phyloP scores from a whole-genome alignment of 1,284 basidiomycete genomes.

The Trichosporon sp. region DNA sequence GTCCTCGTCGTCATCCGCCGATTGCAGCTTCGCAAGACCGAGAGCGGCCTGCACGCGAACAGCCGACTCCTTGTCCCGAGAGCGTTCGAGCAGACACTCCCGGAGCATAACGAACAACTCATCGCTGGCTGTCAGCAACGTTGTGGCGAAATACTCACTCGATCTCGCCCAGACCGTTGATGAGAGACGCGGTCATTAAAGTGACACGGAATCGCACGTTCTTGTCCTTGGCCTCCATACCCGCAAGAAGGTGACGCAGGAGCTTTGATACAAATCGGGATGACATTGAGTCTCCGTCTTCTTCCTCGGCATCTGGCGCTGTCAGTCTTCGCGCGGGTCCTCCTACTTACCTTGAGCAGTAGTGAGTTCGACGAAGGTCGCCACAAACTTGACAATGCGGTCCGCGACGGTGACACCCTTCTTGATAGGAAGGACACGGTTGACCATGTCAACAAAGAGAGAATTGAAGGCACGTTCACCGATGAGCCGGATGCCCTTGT shows the following conservation, averaged over 20 bases:
- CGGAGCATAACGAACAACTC: slow-evolving; percentile 74
- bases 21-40: slow-evolving; percentile 80
- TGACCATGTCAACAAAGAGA: slow-evolving; percentile 70
- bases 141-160: slow-evolving; percentile 63
- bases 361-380: slow-evolving; percentile 76
- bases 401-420: slow-evolving; percentile 81
- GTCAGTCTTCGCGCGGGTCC: slow-evolving; percentile 26
- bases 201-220: slow-evolving; percentile 78
- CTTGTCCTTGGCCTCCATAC: slow-evolving; percentile 89
- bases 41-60: slow-evolving; percentile 84
- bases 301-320: slow-evolving; percentile 60
- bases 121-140: slow-evolving; percentile 63
- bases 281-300: slow-evolving; percentile 70
- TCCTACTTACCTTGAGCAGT: slow-evolving; percentile 70
- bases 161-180: slow-evolving; percentile 76
- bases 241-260: slow-evolving; percentile 75
- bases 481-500: slow-evolving; percentile 63
- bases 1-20: slow-evolving; percentile 72
- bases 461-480: slow-evolving; percentile 83
- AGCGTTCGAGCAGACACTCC: slow-evolving; percentile 70
- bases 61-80: slow-evolving; percentile 79
- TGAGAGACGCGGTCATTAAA: slow-evolving; percentile 76
- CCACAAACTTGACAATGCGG: slow-evolving; percentile 80
- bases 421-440: slow-evolving; percentile 74
- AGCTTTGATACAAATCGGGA: slow-evolving; percentile 75